A percentile compares a stretch with the other conserved stretches of the same genome.
phyloP scores from a whole-genome alignment of 2,329 filamentous ascomycete species.

The Trichoderma breve region DNA sequence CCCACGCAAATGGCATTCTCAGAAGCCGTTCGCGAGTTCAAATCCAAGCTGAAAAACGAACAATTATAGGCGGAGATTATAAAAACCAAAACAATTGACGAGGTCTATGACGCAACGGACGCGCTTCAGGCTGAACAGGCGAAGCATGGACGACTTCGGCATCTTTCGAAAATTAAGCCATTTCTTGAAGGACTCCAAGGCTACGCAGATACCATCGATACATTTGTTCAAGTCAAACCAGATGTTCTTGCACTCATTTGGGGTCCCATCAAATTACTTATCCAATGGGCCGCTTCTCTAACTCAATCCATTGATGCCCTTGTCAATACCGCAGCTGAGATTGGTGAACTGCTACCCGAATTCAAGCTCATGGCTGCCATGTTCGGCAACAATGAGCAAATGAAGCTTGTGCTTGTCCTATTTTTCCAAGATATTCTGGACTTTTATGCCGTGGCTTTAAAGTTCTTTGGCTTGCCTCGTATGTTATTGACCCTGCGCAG shows the following conservation, averaged over 20 bases:
- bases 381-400: background rate
- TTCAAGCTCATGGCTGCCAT: background rate
- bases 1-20: background rate
- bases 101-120: slow-evolving; percentile 35
- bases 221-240: background rate
- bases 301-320: background rate
- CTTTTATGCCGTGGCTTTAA: background rate
- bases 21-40: slow-evolving; percentile 20
- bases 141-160: slow-evolving; percentile 26
- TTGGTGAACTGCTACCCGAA: background rate
- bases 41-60: slow-evolving; percentile 21
- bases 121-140: slow-evolving; percentile 34
- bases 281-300: background rate
- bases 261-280: background rate
- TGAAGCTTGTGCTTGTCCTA: background rate
- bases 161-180: slow-evolving; percentile 33
- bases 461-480: background rate
- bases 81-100: slow-evolving; percentile 29
- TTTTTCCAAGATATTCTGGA: background rate
- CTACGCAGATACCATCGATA: background rate
- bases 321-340: background rate
- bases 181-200: slow-evolving; percentile 28
- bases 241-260: background rate
- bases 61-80: slow-evolving; percentile 23
- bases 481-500: background rate